These are phyloP conservation scores for Tolypocladium tundrense DNA, from an alignment of 2,329 filamentous ascomycete species.

Conservation along the genomic window DNA sequence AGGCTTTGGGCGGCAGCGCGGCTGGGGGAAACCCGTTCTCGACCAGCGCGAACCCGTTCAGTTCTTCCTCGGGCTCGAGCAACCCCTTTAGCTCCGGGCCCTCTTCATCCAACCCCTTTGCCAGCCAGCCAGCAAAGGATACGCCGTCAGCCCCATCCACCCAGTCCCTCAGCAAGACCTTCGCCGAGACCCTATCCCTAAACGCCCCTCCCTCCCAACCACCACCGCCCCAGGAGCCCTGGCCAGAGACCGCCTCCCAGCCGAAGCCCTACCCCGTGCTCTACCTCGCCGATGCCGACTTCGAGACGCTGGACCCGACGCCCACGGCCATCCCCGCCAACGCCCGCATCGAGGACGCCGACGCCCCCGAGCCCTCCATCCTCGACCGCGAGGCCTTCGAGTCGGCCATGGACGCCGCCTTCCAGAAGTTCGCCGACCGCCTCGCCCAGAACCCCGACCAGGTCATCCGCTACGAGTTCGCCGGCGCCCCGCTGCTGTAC, in stretches of 20 bases:
- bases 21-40: constrained; percentile 50
- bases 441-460: constrained; percentile 75
- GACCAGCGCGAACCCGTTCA: constrained; percentile 38
- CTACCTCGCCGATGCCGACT: constrained; percentile 81
- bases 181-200: constrained; percentile 67
- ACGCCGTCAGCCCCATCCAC: constrained; percentile 14
- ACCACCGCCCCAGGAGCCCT: constrained; percentile 49
- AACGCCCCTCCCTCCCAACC: constrained; percentile 39
- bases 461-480: constrained; percentile 71
- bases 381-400: constrained; percentile 67
- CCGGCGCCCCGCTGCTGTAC: constrained; percentile 67
- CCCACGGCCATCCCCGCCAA: constrained; percentile 40
- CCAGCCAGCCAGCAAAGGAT: constrained; percentile 21
- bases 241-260: constrained; percentile 58
- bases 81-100: constrained; percentile 20
- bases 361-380: constrained; percentile 26
- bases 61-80: constrained; percentile 13
- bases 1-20: constrained; percentile 28
- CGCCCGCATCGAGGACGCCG: constrained; percentile 30
- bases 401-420: constrained; percentile 62
- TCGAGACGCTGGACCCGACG: constrained; percentile 66
- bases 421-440: constrained; percentile 71
- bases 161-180: constrained; percentile 44
- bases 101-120: constrained; percentile 17
- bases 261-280: constrained; percentile 64